phyloP scores from a whole-genome alignment of 768 basidiomycete genomes.

The Leccinum fibrillosum region DNA sequence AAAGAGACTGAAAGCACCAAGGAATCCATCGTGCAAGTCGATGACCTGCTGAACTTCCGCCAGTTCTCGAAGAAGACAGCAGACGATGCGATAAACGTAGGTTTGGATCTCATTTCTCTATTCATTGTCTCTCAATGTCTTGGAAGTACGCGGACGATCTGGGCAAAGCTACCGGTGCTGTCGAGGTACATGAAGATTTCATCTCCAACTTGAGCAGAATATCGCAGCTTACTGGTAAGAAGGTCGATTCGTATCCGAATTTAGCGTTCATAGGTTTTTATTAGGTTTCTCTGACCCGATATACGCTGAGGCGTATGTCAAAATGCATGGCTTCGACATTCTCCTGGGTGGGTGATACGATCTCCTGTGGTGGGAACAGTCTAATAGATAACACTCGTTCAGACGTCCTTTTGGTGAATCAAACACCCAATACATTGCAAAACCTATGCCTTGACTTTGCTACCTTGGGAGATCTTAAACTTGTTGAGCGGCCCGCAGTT shows the following conservation, averaged over 20 bases:
- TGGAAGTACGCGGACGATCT: conserved; percentile 84
- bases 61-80: conserved; percentile 92
- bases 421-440: conserved; percentile 89
- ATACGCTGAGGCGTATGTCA: conserved; percentile 96
- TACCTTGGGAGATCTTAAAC: conserved; percentile 93
- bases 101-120: conserved; percentile 12
- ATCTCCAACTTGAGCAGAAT: conserved; percentile 92
- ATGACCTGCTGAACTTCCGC: conserved; percentile 88
- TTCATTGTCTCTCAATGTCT: background rate
- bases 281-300: conserved; percentile 96
- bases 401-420: conserved; percentile 97
- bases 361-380: background rate
- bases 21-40: conserved; percentile 77
- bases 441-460: conserved; percentile 98
- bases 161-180: conserved; percentile 81
- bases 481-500: conserved; percentile 92
- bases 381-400: background rate
- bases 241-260: background rate
- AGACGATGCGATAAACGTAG: conserved; percentile 73
- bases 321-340: conserved; percentile 97
- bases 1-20: conserved; percentile 75
- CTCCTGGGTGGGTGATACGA: conserved; percentile 58
- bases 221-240: conserved; percentile 84
- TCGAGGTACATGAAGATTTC: conserved; percentile 86
- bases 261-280: background rate